Conservation (phyloP, 2,329 filamentous ascomycete species). For the Sporothrix pseudoabietina region DNA sequence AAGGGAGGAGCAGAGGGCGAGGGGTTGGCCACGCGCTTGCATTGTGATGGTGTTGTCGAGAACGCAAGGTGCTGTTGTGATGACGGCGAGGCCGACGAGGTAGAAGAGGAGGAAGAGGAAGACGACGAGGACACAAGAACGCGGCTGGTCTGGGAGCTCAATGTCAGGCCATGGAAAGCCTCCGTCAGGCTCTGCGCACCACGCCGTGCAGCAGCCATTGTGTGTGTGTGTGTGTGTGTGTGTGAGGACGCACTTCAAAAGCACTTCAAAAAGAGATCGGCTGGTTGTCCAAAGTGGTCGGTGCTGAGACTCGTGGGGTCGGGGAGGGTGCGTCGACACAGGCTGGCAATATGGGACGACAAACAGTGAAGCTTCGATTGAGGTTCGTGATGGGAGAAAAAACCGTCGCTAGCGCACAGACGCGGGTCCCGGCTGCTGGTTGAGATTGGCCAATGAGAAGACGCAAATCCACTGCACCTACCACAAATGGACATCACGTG, state of each 20-base stretch:
- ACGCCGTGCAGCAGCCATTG: slow-evolving; percentile 33
- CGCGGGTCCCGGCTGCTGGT: background rate
- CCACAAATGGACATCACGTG: slow-evolving; percentile 12
- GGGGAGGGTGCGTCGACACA: background rate
- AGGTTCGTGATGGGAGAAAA: slow-evolving; percentile 25
- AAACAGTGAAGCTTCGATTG: slow-evolving; percentile 5
- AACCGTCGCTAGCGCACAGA: slow-evolving; percentile 21
- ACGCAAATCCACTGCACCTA: background rate
- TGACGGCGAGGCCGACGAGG: background rate
- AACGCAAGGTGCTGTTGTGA: slow-evolving; percentile 2
- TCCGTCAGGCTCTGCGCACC: slow-evolving; percentile 31
- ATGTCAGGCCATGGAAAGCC: slow-evolving; percentile 28
- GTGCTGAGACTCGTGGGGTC: background rate
- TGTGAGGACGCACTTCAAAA: background rate
- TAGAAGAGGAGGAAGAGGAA: background rate
- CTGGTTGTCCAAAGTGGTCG: background rate
- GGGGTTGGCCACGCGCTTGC: background rate
- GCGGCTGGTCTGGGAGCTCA: slow-evolving; percentile 24
- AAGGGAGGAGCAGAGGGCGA: background rate
- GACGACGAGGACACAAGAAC: background rate
- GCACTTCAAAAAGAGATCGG: background rate
- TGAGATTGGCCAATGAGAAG: background rate
- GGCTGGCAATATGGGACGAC: background rate
- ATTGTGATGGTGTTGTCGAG: slow-evolving; percentile 20
- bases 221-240: no score